Evolutionary conservation across 2,329 filamentous ascomycete species (phyloP), one percentile per base, ranked within the genome.

Genomic region (Cladosporium austrohemisphaericum): DNA sequence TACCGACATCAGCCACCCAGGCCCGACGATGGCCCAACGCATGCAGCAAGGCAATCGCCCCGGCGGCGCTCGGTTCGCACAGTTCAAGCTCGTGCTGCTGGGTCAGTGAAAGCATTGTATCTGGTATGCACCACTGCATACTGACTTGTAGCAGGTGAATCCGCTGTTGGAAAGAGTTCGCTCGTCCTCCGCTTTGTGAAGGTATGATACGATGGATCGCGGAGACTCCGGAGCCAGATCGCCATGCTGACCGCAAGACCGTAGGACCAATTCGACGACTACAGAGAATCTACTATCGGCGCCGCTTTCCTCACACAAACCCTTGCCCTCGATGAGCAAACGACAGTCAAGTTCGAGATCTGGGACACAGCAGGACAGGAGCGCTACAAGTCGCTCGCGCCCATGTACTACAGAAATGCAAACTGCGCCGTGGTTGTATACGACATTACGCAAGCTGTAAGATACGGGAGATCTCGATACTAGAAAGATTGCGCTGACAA

Each of bases 401-500:
- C 93, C 63, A 98, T 98, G 93, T 98, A 98, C 78, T 98, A 98
- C 76, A 80, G 94, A 63, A 98, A 98, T 70, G 94, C 94, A 61
- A 97, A 98, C 81, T 97, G 93, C 74, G 93, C 94, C 52, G 92
- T 98, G 25, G 92, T 98, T 41, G 93, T 98, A 59, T 98, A 98
- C 73, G 93, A 98, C 74, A 97, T 98, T 66, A 98, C 93, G 66
- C 93, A 98, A 81, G 89, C 93, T 60, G 93, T 98, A 84, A 55
- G 87, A n/a, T n/a, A n/a, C n/a, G n/a, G n/a, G n/a, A n/a, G n/a
- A n/a, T n/a, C n/a, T n/a, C n/a, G n/a, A n/a, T n/a, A n/a, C n/a
- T n/a, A n/a, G n/a, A n/a, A n/a, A n/a, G n/a, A n/a, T n/a, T 46
- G 36, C 51, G 23, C 44, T 57, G 53, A 72, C 49, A 26, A 14